Conservation (phyloP, 2,329 filamentous ascomycete species). For the Trichoderma simmonsii region DNA sequence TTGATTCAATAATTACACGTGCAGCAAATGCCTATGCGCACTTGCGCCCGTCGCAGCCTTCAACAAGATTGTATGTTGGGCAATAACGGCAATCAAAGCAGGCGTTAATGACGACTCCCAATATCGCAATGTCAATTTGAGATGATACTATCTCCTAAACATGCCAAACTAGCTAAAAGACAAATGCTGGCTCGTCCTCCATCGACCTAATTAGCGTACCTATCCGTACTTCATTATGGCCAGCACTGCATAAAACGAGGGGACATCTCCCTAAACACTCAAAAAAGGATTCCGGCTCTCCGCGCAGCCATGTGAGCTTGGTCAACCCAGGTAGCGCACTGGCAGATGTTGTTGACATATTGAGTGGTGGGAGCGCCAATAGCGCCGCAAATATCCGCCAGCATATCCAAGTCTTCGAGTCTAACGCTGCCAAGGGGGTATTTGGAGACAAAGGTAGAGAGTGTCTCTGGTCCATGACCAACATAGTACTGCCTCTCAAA, state of each 20-base stretch:
- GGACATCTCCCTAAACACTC: neutral
- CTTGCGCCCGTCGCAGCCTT: neutral
- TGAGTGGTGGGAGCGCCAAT: neutral
- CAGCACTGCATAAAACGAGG: neutral
- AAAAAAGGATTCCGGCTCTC: neutral
- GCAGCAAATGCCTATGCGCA: neutral
- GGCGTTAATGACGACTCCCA: neutral
- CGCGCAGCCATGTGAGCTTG: neutral
- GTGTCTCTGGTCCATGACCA: neutral
- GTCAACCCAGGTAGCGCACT: neutral
- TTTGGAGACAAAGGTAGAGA: neutral
- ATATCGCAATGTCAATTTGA: neutral
- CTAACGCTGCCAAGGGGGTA: neutral
- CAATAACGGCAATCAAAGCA: neutral
- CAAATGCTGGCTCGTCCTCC: neutral
- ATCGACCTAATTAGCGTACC: neutral
- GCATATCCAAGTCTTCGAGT: neutral
- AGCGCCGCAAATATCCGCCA: neutral
- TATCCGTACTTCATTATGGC: neutral
- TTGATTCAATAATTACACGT: neutral
- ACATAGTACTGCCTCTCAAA: conserved; percentile 5
- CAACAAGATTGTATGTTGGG: neutral
- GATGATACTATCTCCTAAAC: neutral
- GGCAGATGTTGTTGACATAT: neutral
- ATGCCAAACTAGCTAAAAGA: neutral